Evolutionary conservation across 75 land plant genomes (phyloP).

Genomic region (Sequoiadendron giganteum): DNA sequence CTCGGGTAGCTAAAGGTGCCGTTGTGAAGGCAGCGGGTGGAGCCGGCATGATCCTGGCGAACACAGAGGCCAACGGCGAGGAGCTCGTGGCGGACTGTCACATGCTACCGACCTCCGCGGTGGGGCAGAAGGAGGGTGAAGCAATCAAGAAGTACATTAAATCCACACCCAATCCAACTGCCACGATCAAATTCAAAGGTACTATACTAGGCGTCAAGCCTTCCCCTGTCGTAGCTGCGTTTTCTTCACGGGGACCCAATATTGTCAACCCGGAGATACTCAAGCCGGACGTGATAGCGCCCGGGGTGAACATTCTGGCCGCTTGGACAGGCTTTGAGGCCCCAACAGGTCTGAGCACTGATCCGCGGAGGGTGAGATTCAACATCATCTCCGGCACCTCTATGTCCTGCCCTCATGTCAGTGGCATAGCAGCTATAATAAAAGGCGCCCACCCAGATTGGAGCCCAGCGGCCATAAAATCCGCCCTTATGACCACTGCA

Average conservation of each 20-base stretch:
- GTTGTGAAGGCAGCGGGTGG: conserved; percentile 74
- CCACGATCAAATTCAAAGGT: conserved; percentile 47
- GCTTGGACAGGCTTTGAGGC: conserved; percentile 56
- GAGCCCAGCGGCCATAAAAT: conserved; percentile 78
- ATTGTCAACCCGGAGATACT: conserved; percentile 56
- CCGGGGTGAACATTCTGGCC: conserved; percentile 77
- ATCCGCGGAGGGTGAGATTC: conserved; percentile 48
- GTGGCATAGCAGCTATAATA: conserved; percentile 71
- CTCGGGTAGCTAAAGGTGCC: conserved; percentile 57
- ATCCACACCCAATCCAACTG: conserved; percentile 37
- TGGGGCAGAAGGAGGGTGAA: conserved; percentile 51
- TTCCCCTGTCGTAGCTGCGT: conserved; percentile 81
- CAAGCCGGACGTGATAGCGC: conserved; percentile 78
- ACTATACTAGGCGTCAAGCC: conserved; percentile 70
- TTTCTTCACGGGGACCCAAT: conserved; percentile 89
- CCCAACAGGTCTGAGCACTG: conserved; percentile 44
- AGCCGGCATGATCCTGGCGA: conserved; percentile 80
- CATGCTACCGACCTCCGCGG: conserved; percentile 59
- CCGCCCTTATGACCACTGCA: conserved; percentile 87
- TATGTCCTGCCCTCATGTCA: conserved; percentile 90
- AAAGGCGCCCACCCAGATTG: conserved; percentile 76
- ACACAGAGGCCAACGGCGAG: conserved; percentile 61
- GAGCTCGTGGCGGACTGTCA: conserved; percentile 74
- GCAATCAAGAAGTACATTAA: conserved; percentile 44
- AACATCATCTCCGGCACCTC: conserved; percentile 88